Evolutionary conservation across 345 rosid species (phyloP).

Genomic region (Eucalyptus curtisii): DNA sequence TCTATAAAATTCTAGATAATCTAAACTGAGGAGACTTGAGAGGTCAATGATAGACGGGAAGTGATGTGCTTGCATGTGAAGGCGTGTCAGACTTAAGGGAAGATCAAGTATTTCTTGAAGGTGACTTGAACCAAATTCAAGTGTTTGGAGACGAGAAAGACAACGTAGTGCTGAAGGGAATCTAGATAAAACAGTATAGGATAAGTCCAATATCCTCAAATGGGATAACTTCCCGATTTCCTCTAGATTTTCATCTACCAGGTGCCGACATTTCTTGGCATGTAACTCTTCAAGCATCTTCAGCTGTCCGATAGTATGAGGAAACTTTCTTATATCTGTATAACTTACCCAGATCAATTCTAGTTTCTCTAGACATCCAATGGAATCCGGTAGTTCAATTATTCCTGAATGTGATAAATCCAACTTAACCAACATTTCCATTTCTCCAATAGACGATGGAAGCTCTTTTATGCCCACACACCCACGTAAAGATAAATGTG

Average conservation of each 20-base stretch:
- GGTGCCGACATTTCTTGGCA: accelerated
- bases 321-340: neutral
- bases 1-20: neutral
- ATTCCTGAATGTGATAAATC: neutral
- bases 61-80: neutral
- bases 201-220: neutral
- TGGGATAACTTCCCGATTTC: neutral
- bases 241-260: neutral
- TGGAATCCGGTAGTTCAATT: neutral
- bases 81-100: neutral
- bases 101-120: neutral
- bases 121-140: neutral
- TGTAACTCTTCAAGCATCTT: neutral
- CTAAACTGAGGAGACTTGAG: neutral
- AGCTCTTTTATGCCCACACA: neutral
- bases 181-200: neutral
- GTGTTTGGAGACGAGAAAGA: neutral
- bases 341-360: accelerated
- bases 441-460: neutral
- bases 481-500: neutral
- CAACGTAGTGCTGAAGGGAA: neutral
- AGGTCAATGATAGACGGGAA: neutral
- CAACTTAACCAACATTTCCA: neutral
- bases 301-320: neutral
- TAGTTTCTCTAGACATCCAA: neutral